Evolutionary conservation across 306 rosid species (phyloP), one percentile per base, ranked within the genome.

Genomic region (Cucurbita maxima): DNA sequence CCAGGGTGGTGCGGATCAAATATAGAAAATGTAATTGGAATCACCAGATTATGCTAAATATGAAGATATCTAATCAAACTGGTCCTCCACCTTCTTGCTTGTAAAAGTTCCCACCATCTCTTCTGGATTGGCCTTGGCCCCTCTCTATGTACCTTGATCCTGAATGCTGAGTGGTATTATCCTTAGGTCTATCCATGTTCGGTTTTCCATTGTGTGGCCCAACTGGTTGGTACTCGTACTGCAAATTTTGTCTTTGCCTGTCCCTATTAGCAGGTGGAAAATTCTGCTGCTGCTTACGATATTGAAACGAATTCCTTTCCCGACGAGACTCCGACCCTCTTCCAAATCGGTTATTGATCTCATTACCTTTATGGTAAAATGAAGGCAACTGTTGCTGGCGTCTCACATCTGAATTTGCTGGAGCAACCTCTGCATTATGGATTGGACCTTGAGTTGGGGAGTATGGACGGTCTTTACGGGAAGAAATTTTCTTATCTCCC

Each of bases 171-270:
- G 81, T 40, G 34, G 81, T 84, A 76, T 86, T 84, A 76, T 86
- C 91, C 80, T 78, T 88, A 1, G 95, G 85, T 76, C 83, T 85
- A 43, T 82, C 96, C 2, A 76, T 75, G 79, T 77, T 86, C 51
- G 79, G 73, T 55, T 75, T 87, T 54, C 43, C 76, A 78, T 88
- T 86, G 80, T 87, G 63, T 12, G 82, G 76, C 56, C 91, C 91
- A 44, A 95, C 91, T 77, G 96, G 91, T 64, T 91, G 96, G 80
- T 91, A 91, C 84, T 91, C 96, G 60, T 81, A 82, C 58, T 87
- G 97, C 13, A 60, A 41, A 81, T 82, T 79, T 30, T 83, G 83
- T 78, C 92, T 87, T 50, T 81, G 96, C 81, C 89, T 94, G 72
- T 91, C 99, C 75, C 87, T 73, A 82, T 82, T 82, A 38, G 77